Base-by-base conservation (phyloP, 2,329 filamentous ascomycete species). In the Lasiodiplodia hormozganensis region DNA sequence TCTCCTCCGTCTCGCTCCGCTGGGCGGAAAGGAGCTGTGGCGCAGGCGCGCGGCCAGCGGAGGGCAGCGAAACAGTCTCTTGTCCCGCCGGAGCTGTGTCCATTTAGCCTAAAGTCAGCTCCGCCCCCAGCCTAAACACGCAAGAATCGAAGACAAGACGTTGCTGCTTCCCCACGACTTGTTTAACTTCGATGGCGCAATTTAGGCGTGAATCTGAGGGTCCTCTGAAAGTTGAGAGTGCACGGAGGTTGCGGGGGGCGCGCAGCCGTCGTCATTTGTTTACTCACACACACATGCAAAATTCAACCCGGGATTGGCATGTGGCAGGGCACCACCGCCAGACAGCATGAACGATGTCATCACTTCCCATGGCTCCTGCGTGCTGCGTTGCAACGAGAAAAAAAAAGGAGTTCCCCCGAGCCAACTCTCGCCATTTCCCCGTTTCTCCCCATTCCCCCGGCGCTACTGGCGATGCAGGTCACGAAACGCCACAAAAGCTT, bases 381-480 rank as follows among this genome's bases (percentile, higher is more conserved):
- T 53, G 51, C 23, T 52, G 16, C 23, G 51, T 53, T 25, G 51
- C 51, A 34, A 18, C 23, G 28, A 28, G 14, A n/a, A 2, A 28
- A 5, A 5, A 11, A 5, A 57, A 18, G 5, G 52, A 49, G 58
- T 62, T 62, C 31, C 40, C n/a, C 58, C 58, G 58, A 25, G 16
- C 36, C 16, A 38, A 14, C 21, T 25, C 31, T 8, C 14, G 38
- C 23, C 58, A 34, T 62, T 62, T 62, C 40, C 58, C 58, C 58
- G 58, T 62, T 62, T 62, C 43, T 47, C 58, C 40, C 58, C 58
- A 62, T 62, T 62, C 4, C 58, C 25, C 58, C 58, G 58, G 31
- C 58, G 58, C 58, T 62, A 49, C 23, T 34, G 16, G 25, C 31
- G 31, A 34, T 34, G 31, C 23, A 51, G 18, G 40, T 36, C 36